These are phyloP conservation scores for Penstemon davidsonii DNA, from an alignment of 257 asterid genomes.

Conservation along the genomic window DNA sequence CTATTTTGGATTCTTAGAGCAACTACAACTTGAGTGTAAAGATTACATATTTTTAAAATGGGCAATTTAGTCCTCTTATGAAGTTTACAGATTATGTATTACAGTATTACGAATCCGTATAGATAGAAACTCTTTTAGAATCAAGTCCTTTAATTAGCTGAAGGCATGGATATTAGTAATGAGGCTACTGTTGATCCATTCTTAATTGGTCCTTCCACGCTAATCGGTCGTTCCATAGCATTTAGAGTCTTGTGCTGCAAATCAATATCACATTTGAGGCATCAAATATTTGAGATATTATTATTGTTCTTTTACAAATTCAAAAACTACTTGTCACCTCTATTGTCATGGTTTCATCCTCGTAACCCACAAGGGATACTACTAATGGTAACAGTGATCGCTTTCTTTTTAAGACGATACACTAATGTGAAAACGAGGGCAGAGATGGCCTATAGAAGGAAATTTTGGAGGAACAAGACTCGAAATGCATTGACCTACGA, in stretches of 20 bases:
- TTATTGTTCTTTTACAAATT: conserved; percentile 35
- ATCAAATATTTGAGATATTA: conserved; percentile 37
- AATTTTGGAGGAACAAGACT: conserved; percentile 97
- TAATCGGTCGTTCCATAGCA: conserved; percentile 81
- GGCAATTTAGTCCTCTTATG: no score
- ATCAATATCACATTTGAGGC: conserved; percentile 72
- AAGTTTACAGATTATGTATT: no score
- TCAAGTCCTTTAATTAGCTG: background rate
- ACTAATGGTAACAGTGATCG: conserved; percentile 64
- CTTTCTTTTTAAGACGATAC: conserved; percentile 75
- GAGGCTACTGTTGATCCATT: conserved; percentile 89
- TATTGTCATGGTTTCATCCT: conserved; percentile 82
- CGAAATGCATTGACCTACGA: conserved; percentile 85
- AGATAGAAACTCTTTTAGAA: no score
- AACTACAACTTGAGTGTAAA: conserved; percentile 12
- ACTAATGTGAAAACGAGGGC: conserved; percentile 78
- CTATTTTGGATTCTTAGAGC: conserved; percentile 9
- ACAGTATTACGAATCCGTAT: no score
- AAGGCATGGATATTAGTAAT: conserved; percentile 79
- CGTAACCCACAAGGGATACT: conserved; percentile 92
- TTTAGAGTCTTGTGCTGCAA: conserved; percentile 83
- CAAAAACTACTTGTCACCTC: conserved; percentile 56
- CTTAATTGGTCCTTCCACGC: conserved; percentile 80
- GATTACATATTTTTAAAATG: background rate
- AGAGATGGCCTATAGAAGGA: conserved; percentile 87